These are phyloP conservation scores for Xylariales sp. DNA, from an alignment of 2,329 filamentous ascomycete genomes.

Conservation along the genomic window DNA sequence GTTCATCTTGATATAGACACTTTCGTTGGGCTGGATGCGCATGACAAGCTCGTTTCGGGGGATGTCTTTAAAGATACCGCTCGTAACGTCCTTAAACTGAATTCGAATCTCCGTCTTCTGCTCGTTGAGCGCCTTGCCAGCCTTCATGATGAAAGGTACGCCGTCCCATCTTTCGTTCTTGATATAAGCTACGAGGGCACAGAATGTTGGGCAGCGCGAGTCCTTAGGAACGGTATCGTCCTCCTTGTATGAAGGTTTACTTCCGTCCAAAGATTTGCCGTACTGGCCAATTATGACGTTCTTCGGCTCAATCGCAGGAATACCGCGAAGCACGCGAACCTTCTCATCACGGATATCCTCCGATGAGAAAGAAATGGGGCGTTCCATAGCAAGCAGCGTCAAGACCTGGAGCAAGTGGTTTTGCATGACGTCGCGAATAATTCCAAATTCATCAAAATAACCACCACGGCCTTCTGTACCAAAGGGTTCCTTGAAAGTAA, in stretches of 20 bases:
- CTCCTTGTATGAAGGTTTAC: constrained; percentile 97
- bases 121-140: constrained; percentile 97
- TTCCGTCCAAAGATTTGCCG: constrained; percentile 93
- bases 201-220: constrained; percentile 97
- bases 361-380: constrained; percentile 96
- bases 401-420: constrained; percentile 98
- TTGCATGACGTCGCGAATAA: constrained; percentile 99
- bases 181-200: constrained; percentile 95
- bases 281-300: constrained; percentile 99
- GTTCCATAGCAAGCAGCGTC: constrained; percentile 96
- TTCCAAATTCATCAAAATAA: constrained; percentile 99
- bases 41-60: constrained; percentile 99
- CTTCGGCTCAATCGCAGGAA: constrained; percentile 96
- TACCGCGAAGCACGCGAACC: constrained; percentile 92
- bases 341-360: constrained; percentile 99
- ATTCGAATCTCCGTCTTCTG: constrained; percentile 99
- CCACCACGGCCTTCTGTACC: constrained; percentile 97
- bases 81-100: constrained; percentile 99
- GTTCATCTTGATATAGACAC: constrained; percentile 99
- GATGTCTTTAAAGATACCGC: constrained; percentile 99
- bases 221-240: constrained; percentile 98
- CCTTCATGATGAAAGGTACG: constrained; percentile 99
- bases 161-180: constrained; percentile 99
- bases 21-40: constrained; percentile 99
- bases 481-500: constrained; percentile 99